Evolutionary conservation across 106 monocot species (phyloP).

Genomic region (Xerophyta viscosa): DNA sequence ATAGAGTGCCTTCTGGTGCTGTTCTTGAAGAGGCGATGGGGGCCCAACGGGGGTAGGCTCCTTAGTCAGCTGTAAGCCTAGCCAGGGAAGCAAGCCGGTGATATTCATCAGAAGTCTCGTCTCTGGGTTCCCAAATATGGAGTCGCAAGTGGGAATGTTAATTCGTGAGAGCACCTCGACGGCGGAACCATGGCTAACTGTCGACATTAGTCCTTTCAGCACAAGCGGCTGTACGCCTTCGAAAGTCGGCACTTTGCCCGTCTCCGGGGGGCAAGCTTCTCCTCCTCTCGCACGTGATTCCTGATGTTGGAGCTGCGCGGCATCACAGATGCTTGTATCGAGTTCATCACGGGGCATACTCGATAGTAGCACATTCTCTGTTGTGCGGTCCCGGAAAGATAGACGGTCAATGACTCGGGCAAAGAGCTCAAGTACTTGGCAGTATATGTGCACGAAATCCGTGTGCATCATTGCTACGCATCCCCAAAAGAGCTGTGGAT

Average conservation of each 20-base stretch:
- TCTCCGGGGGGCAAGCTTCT: slow-evolving; percentile 29
- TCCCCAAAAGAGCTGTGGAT: slow-evolving; percentile 98
- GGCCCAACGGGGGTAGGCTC: slow-evolving; percentile 16
- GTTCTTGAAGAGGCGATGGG: slow-evolving; percentile 39
- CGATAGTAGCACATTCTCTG: slow-evolving; percentile 84
- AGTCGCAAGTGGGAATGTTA: slow-evolving; percentile 80
- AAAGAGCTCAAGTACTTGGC: slow-evolving; percentile 89
- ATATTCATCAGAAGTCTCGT: slow-evolving; percentile 94
- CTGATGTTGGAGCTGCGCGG: slow-evolving; percentile 39
- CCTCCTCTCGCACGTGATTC: slow-evolving; percentile 48
- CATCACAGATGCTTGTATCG: slow-evolving; percentile 40
- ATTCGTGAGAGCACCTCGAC: slow-evolving; percentile 84
- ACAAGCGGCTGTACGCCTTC: slow-evolving; percentile 97
- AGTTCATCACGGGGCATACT: slow-evolving; percentile 96
- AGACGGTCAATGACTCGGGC: slow-evolving; percentile 71
- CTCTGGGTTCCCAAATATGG: slow-evolving; percentile 76
- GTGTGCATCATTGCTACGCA: slow-evolving; percentile 98
- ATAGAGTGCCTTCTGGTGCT: slow-evolving; percentile 69
- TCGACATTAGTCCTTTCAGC: slow-evolving; percentile 87
- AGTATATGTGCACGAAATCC: slow-evolving; percentile 91
- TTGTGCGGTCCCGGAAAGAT: slow-evolving; percentile 75
- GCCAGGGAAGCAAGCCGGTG: slow-evolving; percentile 90
- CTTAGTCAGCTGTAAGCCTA: slow-evolving; percentile 58
- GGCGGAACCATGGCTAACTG: slow-evolving; percentile 73
- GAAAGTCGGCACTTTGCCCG: slow-evolving; percentile 74